These are phyloP conservation scores for Ogataea wickerhamii DNA, from an alignment of 805 yeast genomes.

Conservation along the genomic window DNA sequence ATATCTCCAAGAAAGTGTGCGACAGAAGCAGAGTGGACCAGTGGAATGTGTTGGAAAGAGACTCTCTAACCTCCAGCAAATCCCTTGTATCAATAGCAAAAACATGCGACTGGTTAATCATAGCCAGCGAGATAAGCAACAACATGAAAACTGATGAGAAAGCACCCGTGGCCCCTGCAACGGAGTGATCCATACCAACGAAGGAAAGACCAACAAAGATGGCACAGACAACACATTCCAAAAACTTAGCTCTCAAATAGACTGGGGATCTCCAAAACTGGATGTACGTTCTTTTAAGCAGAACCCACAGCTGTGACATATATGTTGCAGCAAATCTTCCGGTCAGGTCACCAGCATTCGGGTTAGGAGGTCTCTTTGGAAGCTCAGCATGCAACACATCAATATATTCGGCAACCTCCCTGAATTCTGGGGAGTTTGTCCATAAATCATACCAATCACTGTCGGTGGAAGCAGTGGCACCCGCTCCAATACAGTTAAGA, in stretches of 20 bases:
- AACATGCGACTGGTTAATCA: constrained; percentile 63
- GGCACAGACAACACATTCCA: constrained; percentile 41
- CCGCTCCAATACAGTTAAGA: constrained; percentile 74
- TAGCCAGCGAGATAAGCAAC: constrained; percentile 57
- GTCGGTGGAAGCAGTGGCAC: constrained; percentile 62
- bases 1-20: constrained; percentile 55
- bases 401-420: constrained; percentile 30
- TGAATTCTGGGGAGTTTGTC: constrained; percentile 39
- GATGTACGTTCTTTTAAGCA: constrained; percentile 36
- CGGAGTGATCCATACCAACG: constrained; percentile 50
- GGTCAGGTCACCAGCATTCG: constrained; percentile 25
- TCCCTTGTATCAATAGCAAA: constrained; percentile 56
- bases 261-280: constrained; percentile 51
- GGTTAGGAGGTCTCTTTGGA: constrained; percentile 25
- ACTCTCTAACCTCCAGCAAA: constrained; percentile 65
- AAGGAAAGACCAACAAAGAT: constrained; percentile 55
- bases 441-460: constrained; percentile 67
- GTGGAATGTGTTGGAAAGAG: constrained; percentile 66
- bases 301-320: constrained; percentile 34
- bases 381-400: constrained; percentile 28
- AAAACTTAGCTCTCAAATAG: constrained; percentile 48
- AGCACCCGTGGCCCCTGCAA: constrained; percentile 55
- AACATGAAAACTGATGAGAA: constrained; percentile 51
- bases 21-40: constrained; percentile 59
- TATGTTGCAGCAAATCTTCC: constrained; percentile 47